A percentile compares a stretch with the other conserved stretches of the same genome.
Evolutionary conservation across 257 asterid genomes (phyloP).

Genomic region (Penstemon davidsonii): DNA sequence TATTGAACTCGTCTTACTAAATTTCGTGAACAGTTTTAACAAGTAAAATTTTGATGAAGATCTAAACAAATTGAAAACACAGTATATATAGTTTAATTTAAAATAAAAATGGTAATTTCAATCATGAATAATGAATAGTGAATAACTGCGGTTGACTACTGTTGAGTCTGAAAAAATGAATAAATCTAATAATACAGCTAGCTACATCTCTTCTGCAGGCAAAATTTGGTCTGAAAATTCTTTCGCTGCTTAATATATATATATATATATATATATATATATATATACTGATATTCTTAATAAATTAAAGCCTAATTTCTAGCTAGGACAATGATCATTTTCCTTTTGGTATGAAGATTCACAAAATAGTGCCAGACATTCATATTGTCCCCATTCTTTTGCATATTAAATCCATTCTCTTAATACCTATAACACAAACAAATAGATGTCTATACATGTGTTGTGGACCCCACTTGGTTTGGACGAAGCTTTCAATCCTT

Average conservation of each 20-base stretch:
- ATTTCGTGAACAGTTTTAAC: no score
- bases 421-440: constrained; percentile 10
- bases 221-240: constrained; percentile 5
- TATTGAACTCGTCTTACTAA: no score
- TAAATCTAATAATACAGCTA: background rate
- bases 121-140: constrained; percentile 21
- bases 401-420: constrained; percentile 15
- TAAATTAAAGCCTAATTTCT: constrained; percentile 22
- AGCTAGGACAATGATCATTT: constrained; percentile 16
- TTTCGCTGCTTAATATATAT: background rate
- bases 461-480: constrained; percentile 29
- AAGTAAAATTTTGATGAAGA: no score
- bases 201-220: constrained; percentile 19
- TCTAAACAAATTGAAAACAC: background rate
- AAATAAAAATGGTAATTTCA: background rate
- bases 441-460: constrained; percentile 1
- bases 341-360: constrained; percentile 17
- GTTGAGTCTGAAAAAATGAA: background rate
- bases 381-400: constrained; percentile 34
- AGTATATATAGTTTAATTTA: background rate
- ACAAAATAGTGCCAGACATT: constrained; percentile 28
- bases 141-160: constrained; percentile 16
- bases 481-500: constrained; percentile 13
- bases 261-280: background rate
- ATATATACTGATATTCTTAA: background rate